Evolutionary conservation across 495 filamentous ascomycete genomes (phyloP).

Genomic region (Neurospora sp.): DNA sequence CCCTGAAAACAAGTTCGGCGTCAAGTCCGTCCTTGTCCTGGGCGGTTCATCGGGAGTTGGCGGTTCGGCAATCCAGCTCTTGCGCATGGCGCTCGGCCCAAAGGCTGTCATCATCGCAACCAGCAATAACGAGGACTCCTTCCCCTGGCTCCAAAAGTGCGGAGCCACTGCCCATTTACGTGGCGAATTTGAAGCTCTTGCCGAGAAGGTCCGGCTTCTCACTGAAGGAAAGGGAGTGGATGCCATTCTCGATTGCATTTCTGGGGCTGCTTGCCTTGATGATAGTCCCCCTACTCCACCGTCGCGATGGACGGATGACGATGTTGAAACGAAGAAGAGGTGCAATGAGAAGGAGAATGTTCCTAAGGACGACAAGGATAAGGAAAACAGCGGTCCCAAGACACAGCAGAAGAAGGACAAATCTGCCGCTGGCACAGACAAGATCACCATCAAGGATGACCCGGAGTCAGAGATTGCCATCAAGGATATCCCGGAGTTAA

Average conservation of each 20-base stretch:
- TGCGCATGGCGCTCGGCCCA: constrained; percentile 25
- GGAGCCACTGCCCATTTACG: constrained; percentile 17
- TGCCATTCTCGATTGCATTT: constrained; percentile 29
- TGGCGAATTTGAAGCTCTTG: constrained; percentile 7
- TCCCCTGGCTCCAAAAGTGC: constrained; percentile 8
- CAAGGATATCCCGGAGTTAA: too few relatives aligned
- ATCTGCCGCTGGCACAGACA: background rate
- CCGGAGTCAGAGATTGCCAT: background rate
- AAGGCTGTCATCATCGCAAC: constrained; percentile 26
- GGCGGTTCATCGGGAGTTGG: constrained; percentile 36
- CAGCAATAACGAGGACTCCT: constrained; percentile 13
- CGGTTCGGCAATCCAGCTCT: constrained; percentile 29
- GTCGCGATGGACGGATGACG: background rate
- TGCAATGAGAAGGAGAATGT: too few relatives aligned
- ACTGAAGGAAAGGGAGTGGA: constrained; percentile 26
- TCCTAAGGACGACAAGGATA: too few relatives aligned
- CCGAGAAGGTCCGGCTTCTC: background rate
- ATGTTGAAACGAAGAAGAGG: background rate
- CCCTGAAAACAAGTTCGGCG: background rate
- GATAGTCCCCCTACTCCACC: too few relatives aligned
- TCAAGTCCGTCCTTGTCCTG: constrained; percentile 29
- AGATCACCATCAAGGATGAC: background rate
- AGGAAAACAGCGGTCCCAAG: too few relatives aligned
- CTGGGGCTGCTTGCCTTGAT: constrained; percentile 1
- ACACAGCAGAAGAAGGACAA: too few relatives aligned